Percentiles rank a stretch among this genome's conserved stretches.
Conservation (phyloP, 2,329 filamentous ascomycete species). For the Neonectria ditissima region DNA sequence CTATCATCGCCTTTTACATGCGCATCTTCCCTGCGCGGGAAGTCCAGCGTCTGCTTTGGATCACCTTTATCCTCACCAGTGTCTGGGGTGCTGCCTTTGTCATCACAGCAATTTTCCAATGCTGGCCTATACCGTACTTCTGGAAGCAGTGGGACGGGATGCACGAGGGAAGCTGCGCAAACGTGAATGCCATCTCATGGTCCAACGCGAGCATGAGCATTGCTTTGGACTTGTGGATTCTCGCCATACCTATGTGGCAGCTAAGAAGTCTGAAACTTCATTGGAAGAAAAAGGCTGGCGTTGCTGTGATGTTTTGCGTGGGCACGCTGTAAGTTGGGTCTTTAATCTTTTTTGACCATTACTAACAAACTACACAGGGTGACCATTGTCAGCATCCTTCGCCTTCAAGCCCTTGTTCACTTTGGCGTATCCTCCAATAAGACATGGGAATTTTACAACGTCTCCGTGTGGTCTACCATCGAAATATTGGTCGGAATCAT, state of each 20-base stretch:
- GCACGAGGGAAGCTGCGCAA: slow-evolving; percentile 18
- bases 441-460: not conserved
- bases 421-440: not conserved
- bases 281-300: not conserved
- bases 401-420: not conserved
- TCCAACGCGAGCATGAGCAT: slow-evolving; percentile 24
- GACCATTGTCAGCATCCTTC: not conserved
- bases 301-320: not conserved
- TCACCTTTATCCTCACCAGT: not conserved
- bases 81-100: slow-evolving; percentile 12
- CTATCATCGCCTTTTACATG: slow-evolving; percentile 28
- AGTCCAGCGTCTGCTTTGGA: slow-evolving; percentile 18
- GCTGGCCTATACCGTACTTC: slow-evolving; percentile 20
- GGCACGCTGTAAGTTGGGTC: not conserved
- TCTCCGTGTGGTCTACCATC: not conserved
- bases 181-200: slow-evolving; percentile 18
- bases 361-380: not conserved
- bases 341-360: not conserved
- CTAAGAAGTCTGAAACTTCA: not conserved
- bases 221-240: not conserved
- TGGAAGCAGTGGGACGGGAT: slow-evolving; percentile 21
- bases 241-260: not conserved
- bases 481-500: slow-evolving; percentile 1
- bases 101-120: slow-evolving; percentile 6
- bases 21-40: slow-evolving; percentile 15